A percentile compares a stretch with the other conserved stretches of the same genome.
Conservation (phyloP, 2,329 filamentous ascomycete species). For the Alternaria sp. region DNA sequence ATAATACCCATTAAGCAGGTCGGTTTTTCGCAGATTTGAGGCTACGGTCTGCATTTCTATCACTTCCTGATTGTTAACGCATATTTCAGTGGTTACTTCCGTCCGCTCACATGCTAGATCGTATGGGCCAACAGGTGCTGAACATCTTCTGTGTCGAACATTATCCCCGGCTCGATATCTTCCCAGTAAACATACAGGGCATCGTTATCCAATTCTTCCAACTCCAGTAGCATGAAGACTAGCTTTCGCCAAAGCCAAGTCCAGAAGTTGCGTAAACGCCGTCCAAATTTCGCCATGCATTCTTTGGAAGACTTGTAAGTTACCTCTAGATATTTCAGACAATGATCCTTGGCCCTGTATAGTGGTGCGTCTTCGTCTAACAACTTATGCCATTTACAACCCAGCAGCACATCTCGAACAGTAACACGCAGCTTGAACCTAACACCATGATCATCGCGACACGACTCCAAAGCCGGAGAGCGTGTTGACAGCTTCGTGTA, state of each 20-base stretch:
- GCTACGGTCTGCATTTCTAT: neutral
- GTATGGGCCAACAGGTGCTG: neutral
- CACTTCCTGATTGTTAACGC: neutral
- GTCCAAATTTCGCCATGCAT: neutral
- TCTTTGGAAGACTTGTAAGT: neutral
- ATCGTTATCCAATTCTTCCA: neutral
- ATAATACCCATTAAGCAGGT: neutral
- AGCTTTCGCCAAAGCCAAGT: neutral
- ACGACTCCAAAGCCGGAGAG: constrained; percentile 2
- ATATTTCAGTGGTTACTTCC: neutral
- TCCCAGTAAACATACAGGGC: neutral
- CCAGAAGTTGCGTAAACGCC: neutral
- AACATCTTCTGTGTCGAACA: neutral
- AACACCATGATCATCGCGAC: constrained; percentile 11
- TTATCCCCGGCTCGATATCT: neutral
- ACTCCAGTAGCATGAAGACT: neutral
- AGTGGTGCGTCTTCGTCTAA: constrained; percentile 6
- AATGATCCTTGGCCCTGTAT: neutral
- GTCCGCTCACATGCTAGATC: neutral
- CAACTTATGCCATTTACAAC: neutral
- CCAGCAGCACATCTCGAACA: neutral
- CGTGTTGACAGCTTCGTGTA: constrained; percentile 5
- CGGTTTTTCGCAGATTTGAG: neutral
- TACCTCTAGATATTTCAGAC: neutral
- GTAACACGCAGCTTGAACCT: neutral